A percentile compares a stretch with the other conserved stretches of the same genome.
These are phyloP conservation scores for Colletotrichum sojae DNA, from an alignment of 2,329 filamentous ascomycete genomes.

Conservation along the genomic window DNA sequence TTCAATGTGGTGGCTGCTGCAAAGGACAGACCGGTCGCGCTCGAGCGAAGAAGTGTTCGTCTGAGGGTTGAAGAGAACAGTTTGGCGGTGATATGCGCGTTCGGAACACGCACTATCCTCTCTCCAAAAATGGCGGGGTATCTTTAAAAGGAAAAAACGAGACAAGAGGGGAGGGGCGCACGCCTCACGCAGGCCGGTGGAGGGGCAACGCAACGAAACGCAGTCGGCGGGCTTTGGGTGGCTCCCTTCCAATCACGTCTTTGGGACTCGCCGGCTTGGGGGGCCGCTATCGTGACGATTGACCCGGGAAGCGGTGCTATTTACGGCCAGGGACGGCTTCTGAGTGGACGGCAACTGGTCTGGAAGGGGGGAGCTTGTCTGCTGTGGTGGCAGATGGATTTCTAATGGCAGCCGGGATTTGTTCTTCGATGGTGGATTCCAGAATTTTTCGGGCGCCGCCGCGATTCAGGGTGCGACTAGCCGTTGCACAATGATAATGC, in stretches of 20 bases:
- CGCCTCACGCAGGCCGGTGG: conserved; percentile 4
- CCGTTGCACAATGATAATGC: conserved; percentile 7
- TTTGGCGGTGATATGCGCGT: conserved; percentile 73
- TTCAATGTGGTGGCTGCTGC: conserved; percentile 77
- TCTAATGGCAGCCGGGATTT: conserved; percentile 38
- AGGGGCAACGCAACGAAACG: conserved; percentile 28
- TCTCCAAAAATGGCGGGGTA: conserved; percentile 37
- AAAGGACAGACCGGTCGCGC: conserved; percentile 79
- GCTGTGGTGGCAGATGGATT: conserved; percentile 17
- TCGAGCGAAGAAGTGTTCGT: conserved; percentile 79
- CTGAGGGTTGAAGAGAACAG: conserved; percentile 90
- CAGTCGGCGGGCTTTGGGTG: conserved; percentile 11
- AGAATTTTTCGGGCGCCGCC: conserved; percentile 32
- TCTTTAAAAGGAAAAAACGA: conserved; percentile 37
- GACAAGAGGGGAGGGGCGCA: conserved; percentile 15
- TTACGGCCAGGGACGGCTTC: conserved; percentile 10
- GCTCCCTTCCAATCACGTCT: conserved; percentile 31
- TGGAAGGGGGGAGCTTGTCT: conserved; percentile 7
- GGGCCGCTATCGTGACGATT: conserved; percentile 29
- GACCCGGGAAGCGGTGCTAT: neutral
- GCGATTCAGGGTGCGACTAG: conserved; percentile 29
- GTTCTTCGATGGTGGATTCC: conserved; percentile 34
- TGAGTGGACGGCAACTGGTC: conserved; percentile 29
- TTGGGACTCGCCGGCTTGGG: neutral
- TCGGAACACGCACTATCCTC: conserved; percentile 41